A percentile compares a stretch with the other conserved stretches of the same genome.
phyloP scores from a whole-genome alignment of 2,329 filamentous ascomycete species.

The Xylariales sp. region DNA sequence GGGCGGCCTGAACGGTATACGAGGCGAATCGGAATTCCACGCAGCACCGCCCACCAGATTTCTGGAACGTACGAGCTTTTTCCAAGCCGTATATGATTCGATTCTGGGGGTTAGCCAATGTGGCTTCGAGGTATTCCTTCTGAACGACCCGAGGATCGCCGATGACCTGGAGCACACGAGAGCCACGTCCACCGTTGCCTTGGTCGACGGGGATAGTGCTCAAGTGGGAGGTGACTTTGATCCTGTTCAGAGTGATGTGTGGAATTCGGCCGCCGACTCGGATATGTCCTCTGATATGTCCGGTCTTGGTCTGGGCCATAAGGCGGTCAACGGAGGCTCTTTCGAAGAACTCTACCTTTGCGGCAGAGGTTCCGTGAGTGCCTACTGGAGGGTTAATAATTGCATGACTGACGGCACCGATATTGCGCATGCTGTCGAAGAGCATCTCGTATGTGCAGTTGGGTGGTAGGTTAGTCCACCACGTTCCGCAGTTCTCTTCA shows the following conservation, averaged over 20 bases:
- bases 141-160: slow-evolving; percentile 18
- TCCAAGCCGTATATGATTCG: slow-evolving; percentile 28
- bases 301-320: background rate
- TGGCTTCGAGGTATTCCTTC: background rate
- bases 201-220: background rate
- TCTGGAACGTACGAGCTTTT: background rate
- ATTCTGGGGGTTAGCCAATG: background rate
- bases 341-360: slow-evolving; percentile 35
- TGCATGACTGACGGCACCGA: slow-evolving; percentile 30
- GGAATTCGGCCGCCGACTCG: slow-evolving; percentile 24
- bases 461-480: slow-evolving; percentile 30
- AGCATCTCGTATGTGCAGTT: slow-evolving; percentile 28
- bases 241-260: slow-evolving; percentile 13
- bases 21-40: slow-evolving; percentile 33
- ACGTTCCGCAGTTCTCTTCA: slow-evolving; percentile 28
- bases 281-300: slow-evolving; percentile 12
- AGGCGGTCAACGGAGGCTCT: slow-evolving; percentile 28
- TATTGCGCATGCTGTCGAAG: slow-evolving; percentile 34
- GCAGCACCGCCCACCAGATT: background rate
- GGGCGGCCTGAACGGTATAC: slow-evolving; percentile 25
- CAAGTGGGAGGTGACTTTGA: slow-evolving; percentile 14
- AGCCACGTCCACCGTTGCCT: slow-evolving; percentile 11
- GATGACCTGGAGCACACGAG: slow-evolving; percentile 26
- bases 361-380: slow-evolving; percentile 1
- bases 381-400: slow-evolving; percentile 24